Evolutionary conservation across 176 grass and related monocot genomes (phyloP), one percentile per base, ranked within the genome.

Genomic region (Musa acuminata): DNA sequence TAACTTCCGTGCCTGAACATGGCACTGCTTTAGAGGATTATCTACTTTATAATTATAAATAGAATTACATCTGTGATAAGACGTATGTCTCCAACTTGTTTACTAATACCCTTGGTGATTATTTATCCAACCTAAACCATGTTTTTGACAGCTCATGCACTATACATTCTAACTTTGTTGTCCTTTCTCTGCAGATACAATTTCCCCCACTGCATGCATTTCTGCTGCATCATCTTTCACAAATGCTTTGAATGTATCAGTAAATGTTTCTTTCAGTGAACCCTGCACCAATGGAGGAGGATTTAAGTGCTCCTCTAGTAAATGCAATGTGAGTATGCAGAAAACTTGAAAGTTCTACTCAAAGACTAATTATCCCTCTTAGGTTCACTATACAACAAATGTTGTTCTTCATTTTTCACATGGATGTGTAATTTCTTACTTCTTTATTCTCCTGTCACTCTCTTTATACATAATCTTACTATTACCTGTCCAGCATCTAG

Each of bases 171-270:
- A 21, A 54, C 53, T 81, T 49, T 51, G 50, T 51, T 66, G 13
- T 59, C 20, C 53, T 73, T 23, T 35, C 49, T 29, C 10, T 85
- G 73, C 85, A 98, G 94, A 98, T 80, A 98, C 88, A 57, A 75
- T 91, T 72, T 55, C 87, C 3, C 94, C 90, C 1, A 98, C 94
- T 54, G 94, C 94, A 52, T 78, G 83, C 77, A 77, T 98, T 63
- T 83, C 64, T 10, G 84, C 74, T 62, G 78, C 53, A 69, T 73
- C 85, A 48, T 71, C 80, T 1, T 98, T 98, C 77, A 93, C 88
- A 53, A 91, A 85, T 80, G 85, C 80, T 2, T 76, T 84, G 66
- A 82, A 72, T 65, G 78, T 84, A 68, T 72, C 86, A 25, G 86
- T 88, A 79, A 64, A 72, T 71, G 52, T 98, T 78, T 87, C 85